Conservation (phyloP, 805 yeast genomes). For the Candida orba region DNA sequence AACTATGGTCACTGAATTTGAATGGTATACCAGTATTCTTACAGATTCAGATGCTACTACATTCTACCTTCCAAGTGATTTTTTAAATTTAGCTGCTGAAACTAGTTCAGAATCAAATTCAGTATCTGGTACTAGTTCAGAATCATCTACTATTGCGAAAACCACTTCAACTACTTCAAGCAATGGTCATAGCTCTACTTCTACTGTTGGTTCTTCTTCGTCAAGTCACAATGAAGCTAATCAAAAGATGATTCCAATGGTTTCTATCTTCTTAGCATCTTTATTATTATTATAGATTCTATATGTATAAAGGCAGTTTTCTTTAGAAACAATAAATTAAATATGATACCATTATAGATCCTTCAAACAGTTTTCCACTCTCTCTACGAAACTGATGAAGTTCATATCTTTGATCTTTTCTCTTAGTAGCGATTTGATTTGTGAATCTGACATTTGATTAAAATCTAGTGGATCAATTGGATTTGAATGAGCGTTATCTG, state of each 20-base stretch:
- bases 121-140: background rate
- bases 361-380: conserved; percentile 16
- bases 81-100: conserved; percentile 10
- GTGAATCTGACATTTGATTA: conserved; percentile 12
- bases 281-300: conserved; percentile 6
- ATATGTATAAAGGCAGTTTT: too few species aligned
- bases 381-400: conserved; percentile 21
- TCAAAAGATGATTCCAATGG: conserved; percentile 7
- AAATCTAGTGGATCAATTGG: background rate
- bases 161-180: background rate
- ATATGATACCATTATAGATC: conserved; percentile 2
- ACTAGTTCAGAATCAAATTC: background rate
- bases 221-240: conserved; percentile 4
- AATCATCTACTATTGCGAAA: background rate
- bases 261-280: conserved; percentile 8
- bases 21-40: conserved; percentile 16
- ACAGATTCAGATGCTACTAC: conserved; percentile 14
- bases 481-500: background rate
- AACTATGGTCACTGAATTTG: conserved; percentile 27
- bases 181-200: background rate
- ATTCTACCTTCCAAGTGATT: conserved; percentile 18
- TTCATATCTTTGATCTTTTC: conserved; percentile 18
- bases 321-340: too few species aligned
- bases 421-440: conserved; percentile 12
- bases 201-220: conserved; percentile 1